Percentiles rank a stretch among this genome's conserved stretches.
Evolutionary conservation across 495 filamentous ascomycete species (phyloP).

Genomic region (Zalerion maritima): DNA sequence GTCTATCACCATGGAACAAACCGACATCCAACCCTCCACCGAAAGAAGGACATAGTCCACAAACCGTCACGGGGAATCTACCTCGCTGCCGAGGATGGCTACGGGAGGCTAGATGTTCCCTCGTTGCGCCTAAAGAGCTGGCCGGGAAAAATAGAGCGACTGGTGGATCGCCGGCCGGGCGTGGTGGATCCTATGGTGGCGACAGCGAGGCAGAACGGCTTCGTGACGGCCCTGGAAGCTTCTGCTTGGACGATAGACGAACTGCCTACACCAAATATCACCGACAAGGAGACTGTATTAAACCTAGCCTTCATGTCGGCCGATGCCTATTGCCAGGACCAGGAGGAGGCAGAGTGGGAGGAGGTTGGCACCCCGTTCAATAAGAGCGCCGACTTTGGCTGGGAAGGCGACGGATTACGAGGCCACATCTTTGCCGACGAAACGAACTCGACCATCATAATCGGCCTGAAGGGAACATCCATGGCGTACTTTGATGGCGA

Average conservation of each 20-base stretch:
- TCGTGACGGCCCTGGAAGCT: constrained; percentile 40
- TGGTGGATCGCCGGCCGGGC: constrained; percentile 61
- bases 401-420: constrained; percentile 75
- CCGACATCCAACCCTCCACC: constrained; percentile 58
- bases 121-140: constrained; percentile 42
- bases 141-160: constrained; percentile 55
- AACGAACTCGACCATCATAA: constrained; percentile 71
- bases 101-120: constrained; percentile 26
- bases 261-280: constrained; percentile 62
- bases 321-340: constrained; percentile 70
- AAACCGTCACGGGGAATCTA: constrained; percentile 45
- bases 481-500: constrained; percentile 87
- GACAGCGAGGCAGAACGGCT: constrained; percentile 46
- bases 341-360: constrained; percentile 64
- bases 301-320: constrained; percentile 75
- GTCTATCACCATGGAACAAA: constrained; percentile 78
- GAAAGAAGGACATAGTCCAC: constrained; percentile 51
- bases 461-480: constrained; percentile 85
- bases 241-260: constrained; percentile 77
- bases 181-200: constrained; percentile 65
- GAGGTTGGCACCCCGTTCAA: constrained; percentile 71
- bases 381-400: constrained; percentile 71
- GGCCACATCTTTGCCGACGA: constrained; percentile 87
- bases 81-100: constrained; percentile 50
- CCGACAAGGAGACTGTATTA: constrained; percentile 72